phyloP scores from a whole-genome alignment of 495 filamentous ascomycete species.

The Xylaria flabelliformis region DNA sequence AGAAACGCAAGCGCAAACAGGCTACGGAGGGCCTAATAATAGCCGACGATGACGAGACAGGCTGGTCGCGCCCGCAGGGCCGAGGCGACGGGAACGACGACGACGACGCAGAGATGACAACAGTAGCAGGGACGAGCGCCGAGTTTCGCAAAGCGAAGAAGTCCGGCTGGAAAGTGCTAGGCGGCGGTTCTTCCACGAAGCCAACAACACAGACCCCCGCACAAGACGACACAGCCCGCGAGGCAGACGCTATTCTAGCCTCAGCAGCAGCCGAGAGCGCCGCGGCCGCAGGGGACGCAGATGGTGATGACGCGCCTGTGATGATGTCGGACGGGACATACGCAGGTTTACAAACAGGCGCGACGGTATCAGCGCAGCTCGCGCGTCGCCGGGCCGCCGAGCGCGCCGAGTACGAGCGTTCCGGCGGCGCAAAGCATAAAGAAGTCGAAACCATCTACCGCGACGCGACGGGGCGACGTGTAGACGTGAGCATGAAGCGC shows the following conservation, averaged over 20 bases:
- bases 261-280: constrained; percentile 70
- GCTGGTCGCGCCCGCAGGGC: constrained; percentile 61
- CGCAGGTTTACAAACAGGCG: constrained; percentile 84
- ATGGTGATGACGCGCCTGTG: constrained; percentile 48
- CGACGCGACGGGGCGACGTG: constrained; percentile 88
- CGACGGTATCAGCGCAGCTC: constrained; percentile 78
- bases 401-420: constrained; percentile 51
- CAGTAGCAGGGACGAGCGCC: constrained; percentile 61
- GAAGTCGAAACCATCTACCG: constrained; percentile 85
- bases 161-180: constrained; percentile 77
- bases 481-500: constrained; percentile 88
- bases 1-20: constrained; percentile 84
- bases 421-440: constrained; percentile 29
- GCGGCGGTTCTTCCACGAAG: constrained; percentile 44
- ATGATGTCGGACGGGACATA: constrained; percentile 86
- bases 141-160: constrained; percentile 83
- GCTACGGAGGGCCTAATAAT: constrained; percentile 76
- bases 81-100: constrained; percentile 52
- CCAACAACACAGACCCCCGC: constrained; percentile 5
- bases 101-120: constrained; percentile 46
- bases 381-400: constrained; percentile 56
- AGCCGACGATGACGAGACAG: constrained; percentile 83
- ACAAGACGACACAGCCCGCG: constrained; percentile 59
- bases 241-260: constrained; percentile 84
- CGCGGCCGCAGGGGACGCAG: constrained; percentile 58